Base-by-base conservation (phyloP, 495 filamentous ascomycete genomes). In the Talaromyces ruber region DNA sequence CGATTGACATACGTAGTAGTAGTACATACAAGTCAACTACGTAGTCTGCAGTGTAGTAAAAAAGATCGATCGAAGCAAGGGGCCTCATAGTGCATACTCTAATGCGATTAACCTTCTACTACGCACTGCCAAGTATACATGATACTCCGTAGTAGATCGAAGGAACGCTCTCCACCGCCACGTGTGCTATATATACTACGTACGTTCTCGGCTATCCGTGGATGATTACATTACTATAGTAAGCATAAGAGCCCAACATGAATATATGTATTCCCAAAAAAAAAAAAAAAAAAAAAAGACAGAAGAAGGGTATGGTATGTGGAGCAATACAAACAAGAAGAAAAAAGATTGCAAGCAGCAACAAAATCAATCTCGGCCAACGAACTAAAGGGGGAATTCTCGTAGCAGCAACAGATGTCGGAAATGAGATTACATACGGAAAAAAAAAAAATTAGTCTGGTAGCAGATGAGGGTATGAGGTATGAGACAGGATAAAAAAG, bases 401-500 rank as follows among this genome's bases (percentile, higher is more conserved):
- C 28, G 26, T 54, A 54, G 26, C 21, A 28, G 26, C 51, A 54
- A 29, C 26, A 54, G 24, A 54, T 54, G 16, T 28, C 51, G 18
- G 18, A 57, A 57, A 57, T 26, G 5, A 34, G 54, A 34, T 16
- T 30, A 57, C 54, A 24, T 21, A 12, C n/a, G n/a, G n/a, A n/a
- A n/a, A 63, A 59, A 45, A 25, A 29, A 53, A 30, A 25, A 22
- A 60, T 43, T 59, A 57, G 52, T 29, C 24, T 58, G 3, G 30
- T 22, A 50, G 26, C n/a, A 34, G 52, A 50, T 29, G 52, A 8
- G 56, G 18, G 43, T 32, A 12, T 28, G 28, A 32, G 57, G 26
- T 29, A 30, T 16, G 26, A 57, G 9, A n/a, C 18, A n/a, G n/a
- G n/a, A n/a, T n/a, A n/a, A n/a, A n/a, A n/a, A n/a, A n/a, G n/a